Evolutionary conservation across 208 protist genomes (phyloP), one percentile per base, ranked within the genome.

Genomic region (Tetramitus jugosus): DNA sequence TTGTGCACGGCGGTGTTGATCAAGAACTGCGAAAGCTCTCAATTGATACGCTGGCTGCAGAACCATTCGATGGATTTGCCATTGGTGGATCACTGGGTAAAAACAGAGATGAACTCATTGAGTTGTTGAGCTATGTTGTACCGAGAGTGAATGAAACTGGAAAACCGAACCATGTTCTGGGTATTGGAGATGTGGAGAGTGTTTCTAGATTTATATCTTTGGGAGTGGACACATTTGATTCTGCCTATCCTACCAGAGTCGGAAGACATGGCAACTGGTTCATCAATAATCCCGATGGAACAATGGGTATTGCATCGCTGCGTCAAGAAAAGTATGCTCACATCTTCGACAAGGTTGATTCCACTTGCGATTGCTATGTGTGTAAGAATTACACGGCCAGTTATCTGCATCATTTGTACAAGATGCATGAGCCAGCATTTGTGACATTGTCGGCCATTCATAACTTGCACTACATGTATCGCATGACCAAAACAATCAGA

Each of bases 321-420:
- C 0, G 13, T 33, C 39, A 3, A 10, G 17, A 20, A 37, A 2
- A 43, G 43, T 52, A 62, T 39, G 20, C 42, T 26, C 2, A 76
- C 2, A 3, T 53, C 3, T 26, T 40, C 60, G 10, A 10, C 26
- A 4, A 17, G 40, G 43, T 78, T 43, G 75, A 78, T 60, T 20
- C 3, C 10, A 39, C 13, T 29, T 78, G 75, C 31, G 29, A 53
- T 39, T 78, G 75, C 62, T 46, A 43, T 23, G 10, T 29, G 49
- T 78, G 75, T 60, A 35, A 1, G 35, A 29, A 56, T 42, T 56
- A 68, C 23, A 49, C 64, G 26, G 29, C 53, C 2, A 7, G 43
- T 20, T 78, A 78, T 62, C 40, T 78, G 10, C 75, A 78, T 60
- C 75, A 78, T 40, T 42, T 78, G 43, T 71, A 42, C 49, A 78